phyloP scores from a whole-genome alignment of 148 eudicot genomes.

The Amaranthus hypochondriacus region DNA sequence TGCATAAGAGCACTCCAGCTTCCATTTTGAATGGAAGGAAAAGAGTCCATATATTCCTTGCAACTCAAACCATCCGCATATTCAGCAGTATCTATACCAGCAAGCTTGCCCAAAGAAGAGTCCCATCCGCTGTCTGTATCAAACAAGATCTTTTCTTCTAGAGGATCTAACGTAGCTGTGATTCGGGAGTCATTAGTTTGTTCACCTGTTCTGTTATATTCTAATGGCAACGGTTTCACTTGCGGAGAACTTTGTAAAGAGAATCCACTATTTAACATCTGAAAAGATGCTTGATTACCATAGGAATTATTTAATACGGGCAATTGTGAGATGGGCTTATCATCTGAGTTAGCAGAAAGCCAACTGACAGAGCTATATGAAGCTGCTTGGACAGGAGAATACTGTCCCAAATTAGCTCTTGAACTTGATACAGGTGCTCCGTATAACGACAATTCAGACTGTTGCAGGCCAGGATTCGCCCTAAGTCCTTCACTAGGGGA shows the following conservation, averaged over 20 bases:
- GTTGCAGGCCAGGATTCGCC: slow-evolving; percentile 30
- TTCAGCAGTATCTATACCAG: slow-evolving; percentile 24
- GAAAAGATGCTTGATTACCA: slow-evolving; percentile 27
- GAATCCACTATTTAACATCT: slow-evolving; percentile 23
- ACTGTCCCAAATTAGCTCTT: slow-evolving; percentile 15
- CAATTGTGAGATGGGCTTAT: slow-evolving; percentile 25
- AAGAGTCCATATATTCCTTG: slow-evolving; percentile 22
- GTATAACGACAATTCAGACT: slow-evolving; percentile 33
- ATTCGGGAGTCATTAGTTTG: slow-evolving; percentile 26
- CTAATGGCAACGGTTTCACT: slow-evolving; percentile 7
- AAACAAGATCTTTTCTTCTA: slow-evolving; percentile 62
- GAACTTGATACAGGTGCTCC: slow-evolving; percentile 38
- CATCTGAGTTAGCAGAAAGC: slow-evolving; percentile 4
- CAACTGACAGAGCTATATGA: background rate
- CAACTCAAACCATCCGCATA: slow-evolving; percentile 1
- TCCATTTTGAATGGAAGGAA: slow-evolving; percentile 60
- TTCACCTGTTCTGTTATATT: slow-evolving; percentile 27
- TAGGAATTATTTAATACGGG: slow-evolving; percentile 19
- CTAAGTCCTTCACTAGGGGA: slow-evolving; percentile 29
- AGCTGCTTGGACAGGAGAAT: slow-evolving; percentile 28
- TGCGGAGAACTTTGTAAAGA: slow-evolving; percentile 13
- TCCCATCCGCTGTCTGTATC: slow-evolving; percentile 48
- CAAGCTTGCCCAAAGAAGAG: slow-evolving; percentile 34
- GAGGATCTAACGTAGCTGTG: slow-evolving; percentile 42
- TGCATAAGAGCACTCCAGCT: slow-evolving; percentile 89